Base-by-base conservation (phyloP, 1,139 yeast genomes). In the Taphrina deformans region DNA sequence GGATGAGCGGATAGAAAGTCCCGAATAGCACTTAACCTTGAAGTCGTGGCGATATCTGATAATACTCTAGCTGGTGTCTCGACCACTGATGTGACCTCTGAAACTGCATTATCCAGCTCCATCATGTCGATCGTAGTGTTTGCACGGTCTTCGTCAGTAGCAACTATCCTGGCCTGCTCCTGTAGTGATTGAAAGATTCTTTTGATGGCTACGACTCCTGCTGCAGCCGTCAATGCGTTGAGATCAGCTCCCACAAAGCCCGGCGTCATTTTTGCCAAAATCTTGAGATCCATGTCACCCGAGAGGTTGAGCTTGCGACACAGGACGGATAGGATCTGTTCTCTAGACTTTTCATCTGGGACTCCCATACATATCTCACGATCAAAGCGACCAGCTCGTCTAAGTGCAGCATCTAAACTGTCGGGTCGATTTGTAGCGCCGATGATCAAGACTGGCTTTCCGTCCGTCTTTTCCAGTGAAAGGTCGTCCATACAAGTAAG, bases 341-440 rank as follows among this genome's bases (percentile, higher is more conserved):
- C 80, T 70, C 99, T 82, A 27, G 96, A 88, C 2, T 81, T 80
- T 75, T 93, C 97, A 75, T 88, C 88, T 1, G 99, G 99, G 18
- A 93, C 99, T 72, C 87, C 89, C 71, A 90, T 80, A 73, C 95
- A 89, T 66, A 95, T 93, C 75, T 95, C 99, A 69, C 97, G 82
- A 73, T 93, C 99, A 72, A 93, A 93, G 74, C 99, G 83, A 2
- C 99, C 99, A 0, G 98, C 98, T 75, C 99, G 83, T 77, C 99
- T 82, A 69, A 93, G 80, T 0, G 99, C 99, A 0, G 98, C 92
- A 76, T 93, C 99, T 44, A 93, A 82, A 0, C 98, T 86, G 75
- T 93, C 99, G 0, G 99, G 99, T 72, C 99, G 82, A 75, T 93
- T 95, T 0, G 99, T 93, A 0, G 99, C 99, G 52, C 99, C 99